These are phyloP conservation scores for Penicillium roqueforti DNA, from an alignment of 495 filamentous ascomycete genomes.

Conservation along the genomic window DNA sequence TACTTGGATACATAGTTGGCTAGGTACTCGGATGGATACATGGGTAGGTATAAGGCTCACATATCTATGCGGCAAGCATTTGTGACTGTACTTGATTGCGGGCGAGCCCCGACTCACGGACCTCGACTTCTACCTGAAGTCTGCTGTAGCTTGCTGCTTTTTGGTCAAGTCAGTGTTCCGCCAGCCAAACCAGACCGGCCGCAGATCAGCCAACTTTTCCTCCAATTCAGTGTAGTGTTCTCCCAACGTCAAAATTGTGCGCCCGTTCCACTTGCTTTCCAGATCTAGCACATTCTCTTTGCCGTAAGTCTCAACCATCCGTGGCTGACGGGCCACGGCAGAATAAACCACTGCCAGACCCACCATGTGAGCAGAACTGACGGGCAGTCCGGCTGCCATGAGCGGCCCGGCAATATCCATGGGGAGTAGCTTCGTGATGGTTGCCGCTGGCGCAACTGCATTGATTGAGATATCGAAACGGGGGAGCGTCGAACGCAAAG, in stretches of 20 bases:
- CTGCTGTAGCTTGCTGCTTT: conserved; percentile 23
- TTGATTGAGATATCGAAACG: conserved; percentile 30
- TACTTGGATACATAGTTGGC: too few species aligned
- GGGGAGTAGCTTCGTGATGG: conserved; percentile 24
- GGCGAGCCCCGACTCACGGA: too few species aligned
- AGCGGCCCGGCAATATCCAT: conserved; percentile 18
- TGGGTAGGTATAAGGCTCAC: too few species aligned
- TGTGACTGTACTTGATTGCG: too few species aligned
- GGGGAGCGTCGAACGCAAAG: conserved; percentile 20
- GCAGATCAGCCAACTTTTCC: conserved; percentile 22
- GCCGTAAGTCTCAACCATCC: conserved; percentile 13
- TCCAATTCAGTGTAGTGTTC: conserved; percentile 33
- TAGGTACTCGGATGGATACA: too few species aligned
- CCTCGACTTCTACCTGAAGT: conserved; percentile 1
- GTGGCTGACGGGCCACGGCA: conserved; percentile 20
- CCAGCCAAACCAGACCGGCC: conserved; percentile 24
- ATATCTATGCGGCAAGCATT: too few species aligned
- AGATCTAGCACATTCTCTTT: conserved; percentile 1
- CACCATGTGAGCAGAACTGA: conserved; percentile 24
- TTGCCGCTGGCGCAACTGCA: conserved; percentile 28
- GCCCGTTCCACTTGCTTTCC: conserved; percentile 28
- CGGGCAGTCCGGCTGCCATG: conserved; percentile 19
- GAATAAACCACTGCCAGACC: conserved; percentile 31
- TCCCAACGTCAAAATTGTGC: conserved; percentile 29
- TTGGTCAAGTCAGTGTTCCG: conserved; percentile 17